Conservation (phyloP, 306 rosid genomes). For the Medicago ruthenica region DNA sequence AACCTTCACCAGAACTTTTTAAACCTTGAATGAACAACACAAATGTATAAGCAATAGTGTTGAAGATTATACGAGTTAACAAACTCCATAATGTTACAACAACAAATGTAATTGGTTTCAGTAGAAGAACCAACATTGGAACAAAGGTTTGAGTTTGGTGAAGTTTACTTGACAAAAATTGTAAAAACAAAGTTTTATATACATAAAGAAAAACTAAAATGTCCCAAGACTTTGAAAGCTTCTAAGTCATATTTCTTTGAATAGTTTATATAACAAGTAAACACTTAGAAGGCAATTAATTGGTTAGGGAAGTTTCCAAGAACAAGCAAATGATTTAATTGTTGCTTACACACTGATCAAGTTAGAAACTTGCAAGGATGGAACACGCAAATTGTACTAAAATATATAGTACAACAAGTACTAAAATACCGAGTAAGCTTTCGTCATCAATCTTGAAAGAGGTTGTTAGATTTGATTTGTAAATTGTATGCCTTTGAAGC, state of each 20-base stretch:
- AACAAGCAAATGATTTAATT: conserved; percentile 23
- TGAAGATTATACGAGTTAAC: conserved; percentile 52
- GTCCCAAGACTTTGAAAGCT: conserved; percentile 39
- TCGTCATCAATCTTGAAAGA: not conserved
- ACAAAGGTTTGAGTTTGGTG: conserved; percentile 12
- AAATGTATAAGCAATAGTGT: conserved; percentile 44
- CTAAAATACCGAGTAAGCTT: not conserved
- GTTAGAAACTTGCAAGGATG: conserved; percentile 46
- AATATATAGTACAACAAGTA: not conserved
- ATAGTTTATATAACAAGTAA: conserved; percentile 27
- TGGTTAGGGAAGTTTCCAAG: conserved; percentile 43
- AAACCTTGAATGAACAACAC: conserved; percentile 53
- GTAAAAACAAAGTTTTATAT: not conserved
- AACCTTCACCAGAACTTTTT: conserved; percentile 44
- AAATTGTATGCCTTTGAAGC: conserved; percentile 30
- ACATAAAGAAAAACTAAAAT: not conserved
- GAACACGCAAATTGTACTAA: conserved; percentile 3
- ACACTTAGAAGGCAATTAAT: conserved; percentile 39
- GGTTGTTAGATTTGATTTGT: not conserved
- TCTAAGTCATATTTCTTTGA: conserved; percentile 40
- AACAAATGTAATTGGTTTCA: conserved; percentile 46
- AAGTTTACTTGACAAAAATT: not conserved
- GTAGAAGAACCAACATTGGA: conserved; percentile 54
- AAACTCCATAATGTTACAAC: conserved; percentile 47
- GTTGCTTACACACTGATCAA: conserved; percentile 35